Evolutionary conservation across 2,329 filamentous ascomycete genomes (phyloP).

Genomic region (Emergomyces orientalis): DNA sequence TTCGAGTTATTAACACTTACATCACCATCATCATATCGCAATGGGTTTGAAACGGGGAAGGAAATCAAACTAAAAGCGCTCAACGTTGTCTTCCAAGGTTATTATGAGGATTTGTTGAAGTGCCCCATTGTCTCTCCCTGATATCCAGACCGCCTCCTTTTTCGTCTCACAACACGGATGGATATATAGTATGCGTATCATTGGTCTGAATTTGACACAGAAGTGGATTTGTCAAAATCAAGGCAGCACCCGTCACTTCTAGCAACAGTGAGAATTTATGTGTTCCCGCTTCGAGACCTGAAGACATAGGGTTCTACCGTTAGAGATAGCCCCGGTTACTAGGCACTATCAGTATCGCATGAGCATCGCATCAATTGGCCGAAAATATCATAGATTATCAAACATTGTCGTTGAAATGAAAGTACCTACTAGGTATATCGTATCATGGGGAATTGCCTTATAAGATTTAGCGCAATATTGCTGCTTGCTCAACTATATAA

Average conservation of each 20-base stretch:
- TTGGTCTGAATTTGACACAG: too few species aligned
- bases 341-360: not conserved
- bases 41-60: not conserved
- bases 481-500: too few species aligned
- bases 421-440: too few species aligned
- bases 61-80: not conserved
- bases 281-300: not conserved
- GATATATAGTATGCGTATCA: too few species aligned
- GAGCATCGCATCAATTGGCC: not conserved
- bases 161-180: too few species aligned
- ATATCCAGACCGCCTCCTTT: too few species aligned
- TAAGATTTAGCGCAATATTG: too few species aligned
- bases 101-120: not conserved
- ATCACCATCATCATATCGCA: conserved; percentile 3
- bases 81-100: not conserved
- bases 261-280: not conserved
- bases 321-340: not conserved
- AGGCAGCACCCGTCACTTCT: not conserved
- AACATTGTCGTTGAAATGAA: not conserved
- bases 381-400: not conserved
- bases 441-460: too few species aligned
- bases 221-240: not conserved
- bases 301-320: not conserved
- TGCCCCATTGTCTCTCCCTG: not conserved
- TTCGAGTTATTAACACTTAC: not conserved